Conservation (phyloP, 208 protist genomes). For the Tritrichomonas foetus region DNA sequence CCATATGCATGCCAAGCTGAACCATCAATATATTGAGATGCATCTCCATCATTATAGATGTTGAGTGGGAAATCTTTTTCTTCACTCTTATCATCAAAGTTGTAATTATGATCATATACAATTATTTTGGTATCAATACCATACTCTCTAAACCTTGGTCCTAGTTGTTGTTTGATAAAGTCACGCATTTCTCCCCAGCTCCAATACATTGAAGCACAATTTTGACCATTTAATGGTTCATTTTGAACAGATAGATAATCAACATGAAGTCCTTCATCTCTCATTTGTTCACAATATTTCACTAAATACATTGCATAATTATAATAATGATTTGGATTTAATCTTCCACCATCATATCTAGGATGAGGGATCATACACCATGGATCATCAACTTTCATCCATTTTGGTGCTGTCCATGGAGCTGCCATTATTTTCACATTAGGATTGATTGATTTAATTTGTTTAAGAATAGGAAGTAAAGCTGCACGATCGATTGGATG, state of each 20-base stretch:
- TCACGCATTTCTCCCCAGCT: neutral
- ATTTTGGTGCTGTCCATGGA: neutral
- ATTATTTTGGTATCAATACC: neutral
- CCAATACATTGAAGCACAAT: neutral
- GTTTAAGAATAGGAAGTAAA: neutral
- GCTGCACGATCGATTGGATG: neutral
- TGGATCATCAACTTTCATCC: neutral
- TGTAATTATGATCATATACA: constrained; percentile 5
- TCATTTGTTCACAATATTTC: neutral
- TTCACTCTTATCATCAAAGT: neutral
- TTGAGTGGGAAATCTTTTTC: neutral
- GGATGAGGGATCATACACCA: neutral
- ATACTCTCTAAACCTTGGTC: neutral
- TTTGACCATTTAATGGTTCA: neutral
- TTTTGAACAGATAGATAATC: neutral
- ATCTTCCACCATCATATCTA: neutral
- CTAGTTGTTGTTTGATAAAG: neutral
- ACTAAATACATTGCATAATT: constrained; percentile 29
- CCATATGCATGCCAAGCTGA: constrained; percentile 8
- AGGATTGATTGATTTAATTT: neutral
- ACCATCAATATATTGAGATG: neutral
- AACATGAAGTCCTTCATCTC: neutral
- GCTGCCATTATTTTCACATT: neutral
- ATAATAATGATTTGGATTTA: neutral
- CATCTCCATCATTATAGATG: neutral